Conservation (phyloP, 1,139 yeast genomes). For the Pichia inconspicua region DNA sequence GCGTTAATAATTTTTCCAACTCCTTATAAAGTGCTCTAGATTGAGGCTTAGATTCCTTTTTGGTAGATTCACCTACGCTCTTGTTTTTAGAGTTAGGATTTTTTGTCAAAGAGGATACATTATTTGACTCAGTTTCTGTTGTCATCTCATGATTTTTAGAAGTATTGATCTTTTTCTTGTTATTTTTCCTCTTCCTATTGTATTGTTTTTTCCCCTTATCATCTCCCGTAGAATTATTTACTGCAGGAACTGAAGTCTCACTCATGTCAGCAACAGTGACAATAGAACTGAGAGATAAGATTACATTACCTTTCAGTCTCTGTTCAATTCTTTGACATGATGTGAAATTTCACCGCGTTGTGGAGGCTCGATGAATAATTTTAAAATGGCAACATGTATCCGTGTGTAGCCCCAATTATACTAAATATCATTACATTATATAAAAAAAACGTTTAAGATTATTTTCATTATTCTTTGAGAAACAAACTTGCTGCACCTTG, state of each 20-base stretch:
- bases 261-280: neutral
- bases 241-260: neutral
- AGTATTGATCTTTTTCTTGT: neutral
- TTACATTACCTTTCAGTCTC: too few relatives aligned
- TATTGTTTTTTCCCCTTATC: neutral
- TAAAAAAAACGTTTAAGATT: neutral
- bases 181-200: neutral
- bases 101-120: neutral
- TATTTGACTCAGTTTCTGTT: neutral
- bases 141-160: neutral
- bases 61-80: neutral
- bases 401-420: too few relatives aligned
- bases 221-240: neutral
- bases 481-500: conserved; percentile 95
- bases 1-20: conserved; percentile 5
- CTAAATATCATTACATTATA: neutral
- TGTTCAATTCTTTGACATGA: too few relatives aligned
- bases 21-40: conserved; percentile 5
- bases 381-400: too few relatives aligned
- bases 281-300: too few relatives aligned
- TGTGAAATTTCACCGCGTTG: too few relatives aligned
- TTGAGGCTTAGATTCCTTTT: neutral
- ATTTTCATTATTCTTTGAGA: conserved; percentile 47
- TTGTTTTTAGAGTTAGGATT: neutral
- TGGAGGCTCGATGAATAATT: neutral